phyloP scores from a whole-genome alignment of 495 filamentous ascomycete species.

The Xylaria castorea region DNA sequence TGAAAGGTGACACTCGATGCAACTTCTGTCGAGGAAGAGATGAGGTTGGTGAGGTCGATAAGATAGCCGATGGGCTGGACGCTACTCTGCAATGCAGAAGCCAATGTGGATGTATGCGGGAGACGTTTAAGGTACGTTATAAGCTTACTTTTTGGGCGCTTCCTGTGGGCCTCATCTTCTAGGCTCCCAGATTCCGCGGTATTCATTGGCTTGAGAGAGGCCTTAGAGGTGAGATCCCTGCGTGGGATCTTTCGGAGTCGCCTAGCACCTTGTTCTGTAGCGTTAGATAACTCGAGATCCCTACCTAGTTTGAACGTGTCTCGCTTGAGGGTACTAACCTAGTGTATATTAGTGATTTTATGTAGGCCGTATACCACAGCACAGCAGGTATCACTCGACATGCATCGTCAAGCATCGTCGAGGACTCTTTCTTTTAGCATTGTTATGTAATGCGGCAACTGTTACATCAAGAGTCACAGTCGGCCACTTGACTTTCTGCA shows the following conservation, averaged over 20 bases:
- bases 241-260: conserved; percentile 24
- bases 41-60: conserved; percentile 21
- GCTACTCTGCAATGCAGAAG: conserved; percentile 23
- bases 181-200: neutral
- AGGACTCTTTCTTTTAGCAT: neutral
- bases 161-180: conserved; percentile 12
- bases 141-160: conserved; percentile 18
- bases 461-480: neutral
- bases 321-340: conserved; percentile 11
- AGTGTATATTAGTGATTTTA: neutral
- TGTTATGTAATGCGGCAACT: conserved; percentile 8
- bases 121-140: conserved; percentile 24
- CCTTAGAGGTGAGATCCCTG: conserved; percentile 17
- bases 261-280: neutral
- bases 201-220: neutral
- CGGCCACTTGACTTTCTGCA: neutral
- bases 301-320: conserved; percentile 13
- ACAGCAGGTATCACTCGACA: neutral
- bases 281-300: conserved; percentile 20
- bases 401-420: neutral
- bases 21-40: neutral
- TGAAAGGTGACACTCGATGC: conserved; percentile 9
- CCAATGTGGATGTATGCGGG: conserved; percentile 24
- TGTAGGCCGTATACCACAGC: neutral
- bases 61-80: conserved; percentile 27